phyloP scores from a whole-genome alignment of 176 grass and related monocot genomes.

The Coix lacrymajobi region DNA sequence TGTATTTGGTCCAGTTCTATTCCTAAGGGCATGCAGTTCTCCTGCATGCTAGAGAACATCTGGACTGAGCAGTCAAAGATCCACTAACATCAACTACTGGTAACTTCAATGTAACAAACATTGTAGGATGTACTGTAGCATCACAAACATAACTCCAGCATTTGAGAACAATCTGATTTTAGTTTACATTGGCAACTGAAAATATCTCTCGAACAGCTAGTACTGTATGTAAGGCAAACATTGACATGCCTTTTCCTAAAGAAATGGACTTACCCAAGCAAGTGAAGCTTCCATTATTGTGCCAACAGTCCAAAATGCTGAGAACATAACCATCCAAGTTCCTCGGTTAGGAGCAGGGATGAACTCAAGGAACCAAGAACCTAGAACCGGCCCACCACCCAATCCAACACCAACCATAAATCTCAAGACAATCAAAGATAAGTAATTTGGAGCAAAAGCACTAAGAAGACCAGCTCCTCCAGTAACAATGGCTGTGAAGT shows the following conservation, averaged over 20 bases:
- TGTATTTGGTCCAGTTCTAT: not conserved
- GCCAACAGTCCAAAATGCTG: slow-evolving; percentile 81
- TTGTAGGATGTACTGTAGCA: not conserved
- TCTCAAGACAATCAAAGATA: slow-evolving; percentile 69
- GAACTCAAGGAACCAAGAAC: slow-evolving; percentile 97
- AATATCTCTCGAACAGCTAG: not conserved
- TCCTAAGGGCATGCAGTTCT: not conserved
- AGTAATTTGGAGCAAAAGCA: slow-evolving; percentile 86
- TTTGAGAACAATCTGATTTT: not conserved
- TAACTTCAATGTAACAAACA: not conserved
- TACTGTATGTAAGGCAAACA: not conserved
- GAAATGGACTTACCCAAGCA: slow-evolving; percentile 69
- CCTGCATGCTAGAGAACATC: not conserved
- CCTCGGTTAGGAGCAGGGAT: slow-evolving; percentile 86
- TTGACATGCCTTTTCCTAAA: slow-evolving; percentile 10
- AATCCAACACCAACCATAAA: slow-evolving; percentile 92
- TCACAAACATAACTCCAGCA: not conserved
- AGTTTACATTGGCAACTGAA: not conserved
- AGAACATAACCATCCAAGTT: slow-evolving; percentile 89
- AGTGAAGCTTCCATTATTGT: slow-evolving; percentile 98
- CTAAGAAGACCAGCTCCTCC: slow-evolving; percentile 82
- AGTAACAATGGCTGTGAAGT: slow-evolving; percentile 87
- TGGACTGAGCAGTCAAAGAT: not conserved
- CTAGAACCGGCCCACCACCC: slow-evolving; percentile 76
- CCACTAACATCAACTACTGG: not conserved